Evolutionary conservation across 345 rosid species (phyloP).

Genomic region (Acer campestre): DNA sequence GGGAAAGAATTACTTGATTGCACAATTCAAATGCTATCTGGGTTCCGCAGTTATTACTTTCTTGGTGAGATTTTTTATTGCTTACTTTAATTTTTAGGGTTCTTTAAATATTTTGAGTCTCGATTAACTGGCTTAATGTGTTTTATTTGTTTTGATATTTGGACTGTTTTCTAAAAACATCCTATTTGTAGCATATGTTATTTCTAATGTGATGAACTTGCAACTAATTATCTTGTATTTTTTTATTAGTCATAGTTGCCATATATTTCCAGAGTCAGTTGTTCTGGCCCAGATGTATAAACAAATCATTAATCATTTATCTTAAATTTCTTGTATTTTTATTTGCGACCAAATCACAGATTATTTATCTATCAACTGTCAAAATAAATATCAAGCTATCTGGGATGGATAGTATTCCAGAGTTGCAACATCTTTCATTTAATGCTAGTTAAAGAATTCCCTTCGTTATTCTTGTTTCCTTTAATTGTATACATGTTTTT

Average conservation of each 20-base stretch:
- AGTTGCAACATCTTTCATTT: neutral
- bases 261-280: neutral
- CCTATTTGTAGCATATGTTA: too few species aligned
- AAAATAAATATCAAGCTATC: neutral
- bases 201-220: neutral
- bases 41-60: conserved; percentile 55
- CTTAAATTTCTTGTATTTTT: neutral
- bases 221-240: neutral
- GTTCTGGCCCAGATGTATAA: neutral
- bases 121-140: neutral
- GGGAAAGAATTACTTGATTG: conserved; percentile 43
- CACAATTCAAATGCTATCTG: conserved; percentile 46
- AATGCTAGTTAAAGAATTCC: neutral
- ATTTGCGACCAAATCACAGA: neutral
- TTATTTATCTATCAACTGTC: neutral
- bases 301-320: too few species aligned
- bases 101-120: neutral
- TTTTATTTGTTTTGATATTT: neutral
- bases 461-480: neutral
- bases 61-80: conserved; percentile 43
- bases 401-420: neutral
- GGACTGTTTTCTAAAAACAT: too few species aligned
- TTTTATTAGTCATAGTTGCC: neutral
- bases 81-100: neutral
- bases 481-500: neutral